phyloP scores from a whole-genome alignment of 2,329 filamentous ascomycete species.

The Ceratocystis alfenasii region DNA sequence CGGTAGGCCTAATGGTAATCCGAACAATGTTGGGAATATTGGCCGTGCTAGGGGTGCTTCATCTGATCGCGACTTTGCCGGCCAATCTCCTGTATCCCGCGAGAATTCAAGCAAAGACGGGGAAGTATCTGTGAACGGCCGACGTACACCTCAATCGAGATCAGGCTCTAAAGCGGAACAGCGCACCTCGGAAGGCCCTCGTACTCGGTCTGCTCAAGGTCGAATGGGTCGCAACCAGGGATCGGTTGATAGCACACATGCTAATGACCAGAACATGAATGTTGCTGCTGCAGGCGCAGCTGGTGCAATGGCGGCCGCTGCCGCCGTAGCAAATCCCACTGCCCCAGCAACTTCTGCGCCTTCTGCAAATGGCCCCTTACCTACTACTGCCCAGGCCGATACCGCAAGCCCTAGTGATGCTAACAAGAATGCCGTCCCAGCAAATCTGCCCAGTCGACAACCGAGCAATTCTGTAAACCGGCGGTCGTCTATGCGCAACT shows the following conservation, averaged over 20 bases:
- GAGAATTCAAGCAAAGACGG: not conserved
- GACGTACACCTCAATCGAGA: slow-evolving; percentile 20
- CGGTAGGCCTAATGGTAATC: slow-evolving; percentile 41
- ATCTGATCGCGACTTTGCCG: slow-evolving; percentile 32
- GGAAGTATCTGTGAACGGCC: slow-evolving; percentile 10
- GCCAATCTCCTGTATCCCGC: slow-evolving; percentile 14
- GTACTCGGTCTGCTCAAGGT: slow-evolving; percentile 20
- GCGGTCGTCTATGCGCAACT: slow-evolving; percentile 48
- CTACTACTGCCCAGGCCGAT: slow-evolving; percentile 9
- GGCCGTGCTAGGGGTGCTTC: slow-evolving; percentile 40
- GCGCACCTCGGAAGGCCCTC: slow-evolving; percentile 14
- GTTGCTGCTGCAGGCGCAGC: slow-evolving; percentile 34
- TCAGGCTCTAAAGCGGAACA: slow-evolving; percentile 21
- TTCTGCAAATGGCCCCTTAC: slow-evolving; percentile 10
- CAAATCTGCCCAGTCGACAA: slow-evolving; percentile 46
- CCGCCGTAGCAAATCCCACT: slow-evolving; percentile 12
- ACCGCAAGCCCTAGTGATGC: slow-evolving; percentile 17
- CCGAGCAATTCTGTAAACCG: slow-evolving; percentile 47
- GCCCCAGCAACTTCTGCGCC: slow-evolving; percentile 13
- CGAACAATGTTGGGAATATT: slow-evolving; percentile 34
- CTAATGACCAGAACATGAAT: slow-evolving; percentile 41
- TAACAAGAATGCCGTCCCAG: slow-evolving; percentile 36
- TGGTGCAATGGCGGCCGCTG: slow-evolving; percentile 27
- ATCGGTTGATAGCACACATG: slow-evolving; percentile 51
- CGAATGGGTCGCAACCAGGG: slow-evolving; percentile 40